Conservation (phyloP, 768 basidiomycete genomes). For the Termitomyces titanicus region DNA sequence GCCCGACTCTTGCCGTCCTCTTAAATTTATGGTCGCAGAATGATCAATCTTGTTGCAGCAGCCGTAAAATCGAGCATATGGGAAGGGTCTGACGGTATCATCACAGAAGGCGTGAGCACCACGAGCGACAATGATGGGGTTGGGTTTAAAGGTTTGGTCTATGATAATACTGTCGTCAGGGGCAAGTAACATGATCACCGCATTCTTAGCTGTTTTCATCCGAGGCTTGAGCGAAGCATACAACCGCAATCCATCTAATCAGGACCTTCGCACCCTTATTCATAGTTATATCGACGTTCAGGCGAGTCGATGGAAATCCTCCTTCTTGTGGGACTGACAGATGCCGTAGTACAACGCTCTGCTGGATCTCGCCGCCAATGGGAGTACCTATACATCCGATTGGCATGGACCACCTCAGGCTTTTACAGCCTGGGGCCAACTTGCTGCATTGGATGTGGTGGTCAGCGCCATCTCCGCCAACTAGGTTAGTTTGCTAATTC, state of each 20-base stretch:
- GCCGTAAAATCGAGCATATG: conserved; percentile 41
- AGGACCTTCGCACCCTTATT: conserved; percentile 34
- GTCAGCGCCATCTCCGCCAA: conserved; percentile 32
- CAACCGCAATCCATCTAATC: conserved; percentile 32
- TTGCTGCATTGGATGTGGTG: conserved; percentile 43
- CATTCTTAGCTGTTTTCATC: conserved; percentile 36
- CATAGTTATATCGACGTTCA: conserved; percentile 51
- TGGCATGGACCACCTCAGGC: conserved; percentile 44
- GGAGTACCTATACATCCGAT: conserved; percentile 38
- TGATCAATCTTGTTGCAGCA: conserved; percentile 33
- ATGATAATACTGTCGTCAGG: background rate
- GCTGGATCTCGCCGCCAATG: conserved; percentile 42
- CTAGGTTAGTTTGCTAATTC: no score
- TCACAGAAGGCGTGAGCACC: conserved; percentile 46
- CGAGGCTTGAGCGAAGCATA: conserved; percentile 46
- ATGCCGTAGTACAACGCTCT: conserved; percentile 43
- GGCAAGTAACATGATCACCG: background rate
- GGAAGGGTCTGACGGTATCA: conserved; percentile 47
- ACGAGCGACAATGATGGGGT: conserved; percentile 40
- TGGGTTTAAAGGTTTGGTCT: conserved; percentile 45
- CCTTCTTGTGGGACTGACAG: background rate
- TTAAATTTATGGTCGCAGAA: conserved; percentile 18
- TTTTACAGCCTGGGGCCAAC: conserved; percentile 49
- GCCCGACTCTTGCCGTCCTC: no score
- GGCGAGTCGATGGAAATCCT: conserved; percentile 19